Base-by-base conservation (phyloP, 2,329 filamentous ascomycete genomes). In the Fusarium siculi region DNA sequence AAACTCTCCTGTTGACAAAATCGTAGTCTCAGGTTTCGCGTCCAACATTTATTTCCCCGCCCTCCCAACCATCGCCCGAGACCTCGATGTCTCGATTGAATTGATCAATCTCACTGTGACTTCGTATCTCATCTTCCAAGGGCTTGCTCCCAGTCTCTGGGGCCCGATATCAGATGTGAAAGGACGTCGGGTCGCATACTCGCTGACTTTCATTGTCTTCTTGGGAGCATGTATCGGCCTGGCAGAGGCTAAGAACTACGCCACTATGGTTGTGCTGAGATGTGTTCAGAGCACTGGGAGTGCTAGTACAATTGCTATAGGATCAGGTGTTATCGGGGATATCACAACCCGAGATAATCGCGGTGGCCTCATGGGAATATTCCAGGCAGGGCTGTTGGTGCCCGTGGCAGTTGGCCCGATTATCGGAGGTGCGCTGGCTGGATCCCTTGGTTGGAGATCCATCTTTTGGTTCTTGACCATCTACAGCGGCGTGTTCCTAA, bases 41-140 rank as follows among this genome's bases (percentile, higher is more conserved):
- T 83, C 81, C 12, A 81, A 85, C 57, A 87, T 87, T 8, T 88
- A 87, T 77, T 87, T 86, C 57, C 86, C 86, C 3, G 85, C 85
- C 1, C 80, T 87, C 12, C 81, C 82, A 15, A 80, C 81, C 9
- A 81, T 88, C 14, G 83, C 86, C 10, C 70, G 77, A 4, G 84
- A 86, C 40, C 76, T 87, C 2, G 47, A 81, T 37, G 81, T 87
- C n/a, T 81, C 81, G 0, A 71, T 79, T 11, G 77, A 79, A 37
- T 75, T 81, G 14, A 81, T 85, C 66, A 86, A 85, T 57, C 78
- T 86, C 46, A 84, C 84, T 0, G 76, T 87, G 1, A 87, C 85
- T 5, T 82, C 84, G 0, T 87, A 87, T 53, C 79, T 86, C 64
- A 84, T 90, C 28, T 85, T 90, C 40, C 88, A 90, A 80, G 88